phyloP scores from a whole-genome alignment of 139 green algal genomes.

The Tetradesmus obliquus region DNA sequence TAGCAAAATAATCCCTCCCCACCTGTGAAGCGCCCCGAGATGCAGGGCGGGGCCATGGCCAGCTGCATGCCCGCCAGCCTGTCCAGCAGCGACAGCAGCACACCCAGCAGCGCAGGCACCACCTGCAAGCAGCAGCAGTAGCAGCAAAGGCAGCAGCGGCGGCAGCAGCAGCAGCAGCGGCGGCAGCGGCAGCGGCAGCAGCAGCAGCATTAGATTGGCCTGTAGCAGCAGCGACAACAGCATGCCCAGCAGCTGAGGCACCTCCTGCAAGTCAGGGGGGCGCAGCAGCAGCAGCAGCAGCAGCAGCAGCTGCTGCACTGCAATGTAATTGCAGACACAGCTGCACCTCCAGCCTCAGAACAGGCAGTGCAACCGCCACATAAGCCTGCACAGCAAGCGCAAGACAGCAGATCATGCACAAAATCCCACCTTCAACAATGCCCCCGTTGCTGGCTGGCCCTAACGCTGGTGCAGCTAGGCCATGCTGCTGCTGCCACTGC shows the following conservation, averaged over 20 bases:
- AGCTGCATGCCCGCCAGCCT: constrained; percentile 28
- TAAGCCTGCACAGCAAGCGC: no score
- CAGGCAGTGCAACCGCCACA: no score
- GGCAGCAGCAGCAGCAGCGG: background rate
- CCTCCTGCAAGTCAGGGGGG: constrained; percentile 2
- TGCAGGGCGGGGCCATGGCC: background rate
- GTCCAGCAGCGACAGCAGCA: constrained; percentile 32
- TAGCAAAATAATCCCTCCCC: no score
- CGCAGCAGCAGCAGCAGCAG: background rate
- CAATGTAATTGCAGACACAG: background rate
- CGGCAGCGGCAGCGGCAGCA: background rate
- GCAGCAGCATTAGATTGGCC: background rate
- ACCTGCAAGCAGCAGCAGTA: constrained; percentile 19
- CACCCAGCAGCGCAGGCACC: constrained; percentile 37
- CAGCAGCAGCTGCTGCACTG: background rate
- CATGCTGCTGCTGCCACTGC: no score
- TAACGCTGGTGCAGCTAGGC: no score
- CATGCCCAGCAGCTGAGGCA: constrained; percentile 35
- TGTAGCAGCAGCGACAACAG: constrained; percentile 8
- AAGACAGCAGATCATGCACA: no score
- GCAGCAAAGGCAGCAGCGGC: background rate
- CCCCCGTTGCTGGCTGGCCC: no score
- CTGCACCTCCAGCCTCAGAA: no score
- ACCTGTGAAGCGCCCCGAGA: constrained; percentile 9
- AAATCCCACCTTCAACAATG: no score